These are phyloP conservation scores for Gastrolobium villosum DNA, from an alignment of 306 rosid species.

Conservation along the genomic window DNA sequence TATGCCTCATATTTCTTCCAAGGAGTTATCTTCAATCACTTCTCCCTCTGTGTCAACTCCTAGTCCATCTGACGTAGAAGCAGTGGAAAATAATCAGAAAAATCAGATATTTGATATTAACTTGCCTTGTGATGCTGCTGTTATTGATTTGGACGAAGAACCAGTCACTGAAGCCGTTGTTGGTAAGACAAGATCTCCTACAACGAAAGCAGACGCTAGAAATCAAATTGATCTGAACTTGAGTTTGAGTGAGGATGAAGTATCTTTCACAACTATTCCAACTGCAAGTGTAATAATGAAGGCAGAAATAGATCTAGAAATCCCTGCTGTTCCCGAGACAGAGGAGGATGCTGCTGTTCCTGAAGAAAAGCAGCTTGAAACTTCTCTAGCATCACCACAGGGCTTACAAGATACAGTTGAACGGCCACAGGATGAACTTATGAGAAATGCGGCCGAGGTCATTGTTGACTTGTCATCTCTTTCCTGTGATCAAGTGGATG, in stretches of 20 bases:
- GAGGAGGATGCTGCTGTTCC: constrained; percentile 59
- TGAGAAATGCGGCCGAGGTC: constrained; percentile 78
- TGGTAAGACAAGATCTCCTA: constrained; percentile 53
- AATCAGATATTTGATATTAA: constrained; percentile 70
- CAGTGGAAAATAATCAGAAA: constrained; percentile 52
- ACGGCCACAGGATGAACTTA: constrained; percentile 61
- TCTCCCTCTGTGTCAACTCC: constrained; percentile 55
- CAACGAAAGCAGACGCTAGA: constrained; percentile 58
- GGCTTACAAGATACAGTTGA: constrained; percentile 49
- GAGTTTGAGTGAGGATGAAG: constrained; percentile 77
- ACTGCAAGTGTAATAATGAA: constrained; percentile 45
- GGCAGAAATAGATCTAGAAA: constrained; percentile 81
- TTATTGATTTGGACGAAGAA: constrained; percentile 59
- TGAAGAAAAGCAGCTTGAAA: constrained; percentile 58
- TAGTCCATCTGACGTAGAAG: constrained; percentile 49
- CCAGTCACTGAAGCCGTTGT: constrained; percentile 45
- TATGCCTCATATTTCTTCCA: constrained; percentile 55
- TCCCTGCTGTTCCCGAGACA: constrained; percentile 66
- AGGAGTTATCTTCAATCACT: constrained; percentile 64
- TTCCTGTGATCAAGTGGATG: constrained; percentile 53
- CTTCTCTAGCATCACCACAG: constrained; percentile 40
- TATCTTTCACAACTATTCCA: constrained; percentile 52
- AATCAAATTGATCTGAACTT: constrained; percentile 83
- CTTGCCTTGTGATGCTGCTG: constrained; percentile 76
- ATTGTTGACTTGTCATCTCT: constrained; percentile 75